Evolutionary conservation across 805 yeast genomes (phyloP).

Genomic region (Blastobotrys americana): DNA sequence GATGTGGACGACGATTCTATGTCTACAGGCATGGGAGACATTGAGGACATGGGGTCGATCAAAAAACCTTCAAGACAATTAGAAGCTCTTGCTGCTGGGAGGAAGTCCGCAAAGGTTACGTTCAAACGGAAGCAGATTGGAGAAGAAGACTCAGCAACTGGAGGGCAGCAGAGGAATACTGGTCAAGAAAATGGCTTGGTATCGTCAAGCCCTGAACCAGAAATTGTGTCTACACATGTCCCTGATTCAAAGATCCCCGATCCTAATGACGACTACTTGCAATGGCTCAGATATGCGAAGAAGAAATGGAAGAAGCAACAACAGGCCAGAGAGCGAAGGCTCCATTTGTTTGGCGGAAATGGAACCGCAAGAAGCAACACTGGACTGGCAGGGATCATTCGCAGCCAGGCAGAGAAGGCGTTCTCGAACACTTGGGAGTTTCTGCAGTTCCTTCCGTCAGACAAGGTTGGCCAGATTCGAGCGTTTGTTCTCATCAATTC

Average conservation of each 20-base stretch:
- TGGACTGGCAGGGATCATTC: constrained; percentile 58
- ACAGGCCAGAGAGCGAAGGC: constrained; percentile 64
- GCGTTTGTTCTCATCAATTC: constrained; percentile 64
- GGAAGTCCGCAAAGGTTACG: constrained; percentile 4
- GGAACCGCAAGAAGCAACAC: constrained; percentile 38
- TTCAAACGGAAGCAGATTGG: constrained; percentile 12
- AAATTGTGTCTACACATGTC: constrained; percentile 15
- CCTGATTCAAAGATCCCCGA: constrained; percentile 28
- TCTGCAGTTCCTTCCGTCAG: constrained; percentile 48
- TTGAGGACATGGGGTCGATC: constrained; percentile 60
- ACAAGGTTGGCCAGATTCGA: constrained; percentile 63
- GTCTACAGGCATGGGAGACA: no score
- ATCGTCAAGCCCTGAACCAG: not conserved
- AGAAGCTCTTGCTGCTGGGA: constrained; percentile 1
- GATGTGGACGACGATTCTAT: constrained; percentile 31
- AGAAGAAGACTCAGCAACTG: constrained; percentile 31
- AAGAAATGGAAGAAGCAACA: constrained; percentile 79
- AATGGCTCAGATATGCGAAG: constrained; percentile 63
- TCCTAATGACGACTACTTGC: constrained; percentile 33
- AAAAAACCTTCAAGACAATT: not conserved
- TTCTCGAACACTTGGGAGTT: constrained; percentile 83
- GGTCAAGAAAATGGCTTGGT: not conserved
- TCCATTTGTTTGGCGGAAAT: constrained; percentile 67
- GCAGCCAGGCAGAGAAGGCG: constrained; percentile 64
- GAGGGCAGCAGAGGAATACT: no score